phyloP scores from a whole-genome alignment of 2,329 filamentous ascomycete species.

The Acrocalymma vagum region DNA sequence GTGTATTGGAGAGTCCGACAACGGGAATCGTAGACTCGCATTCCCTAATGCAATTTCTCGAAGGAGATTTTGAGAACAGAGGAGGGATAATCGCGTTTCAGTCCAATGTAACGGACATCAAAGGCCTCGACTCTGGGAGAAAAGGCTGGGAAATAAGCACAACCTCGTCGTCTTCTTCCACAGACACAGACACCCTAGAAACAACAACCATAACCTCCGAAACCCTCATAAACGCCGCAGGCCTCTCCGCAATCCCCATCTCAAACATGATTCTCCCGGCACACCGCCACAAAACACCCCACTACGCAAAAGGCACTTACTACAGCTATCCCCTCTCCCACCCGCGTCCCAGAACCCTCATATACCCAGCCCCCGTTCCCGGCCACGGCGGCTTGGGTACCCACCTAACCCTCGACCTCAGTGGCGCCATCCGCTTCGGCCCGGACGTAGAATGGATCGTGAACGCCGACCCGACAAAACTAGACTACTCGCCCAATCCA shows the following conservation, averaged over 20 bases:
- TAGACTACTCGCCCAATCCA: conserved; percentile 75
- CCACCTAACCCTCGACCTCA: conserved; percentile 90
- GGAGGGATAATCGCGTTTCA: conserved; percentile 79
- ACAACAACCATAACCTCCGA: conserved; percentile 72
- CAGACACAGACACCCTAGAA: conserved; percentile 46
- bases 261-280: conserved; percentile 81
- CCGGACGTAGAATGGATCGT: conserved; percentile 98
- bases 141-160: conserved; percentile 76
- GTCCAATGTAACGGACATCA: conserved; percentile 70
- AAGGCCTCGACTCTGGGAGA: conserved; percentile 61
- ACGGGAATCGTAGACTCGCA: conserved; percentile 95
- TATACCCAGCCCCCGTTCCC: conserved; percentile 87
- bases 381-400: conserved; percentile 88
- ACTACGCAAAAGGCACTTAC: conserved; percentile 95
- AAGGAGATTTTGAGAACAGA: conserved; percentile 77
- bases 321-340: conserved; percentile 78
- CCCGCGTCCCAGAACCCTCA: conserved; percentile 74
- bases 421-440: conserved; percentile 85
- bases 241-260: conserved; percentile 77
- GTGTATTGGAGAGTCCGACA: conserved; percentile 81
- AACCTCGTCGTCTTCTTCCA: too few species aligned
- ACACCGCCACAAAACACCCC: conserved; percentile 66
- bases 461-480: conserved; percentile 71
- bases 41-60: conserved; percentile 80
- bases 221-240: conserved; percentile 85